A percentile compares a stretch with the other conserved stretches of the same genome.
phyloP scores from a whole-genome alignment of 768 basidiomycete species.

The Serendipita sp. region DNA sequence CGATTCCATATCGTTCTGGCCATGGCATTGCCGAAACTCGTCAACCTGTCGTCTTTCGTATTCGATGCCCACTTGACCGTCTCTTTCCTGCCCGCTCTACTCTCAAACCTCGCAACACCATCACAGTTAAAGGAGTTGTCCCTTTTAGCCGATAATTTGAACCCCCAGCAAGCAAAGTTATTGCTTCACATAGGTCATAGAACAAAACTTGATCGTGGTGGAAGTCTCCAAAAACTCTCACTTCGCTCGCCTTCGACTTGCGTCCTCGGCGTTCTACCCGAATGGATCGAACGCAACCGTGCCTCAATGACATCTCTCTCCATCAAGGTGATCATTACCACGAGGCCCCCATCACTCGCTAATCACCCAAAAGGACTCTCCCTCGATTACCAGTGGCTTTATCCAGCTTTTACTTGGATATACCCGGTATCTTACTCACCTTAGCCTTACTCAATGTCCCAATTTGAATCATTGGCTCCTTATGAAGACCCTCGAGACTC shows the following conservation, averaged over 20 bases:
- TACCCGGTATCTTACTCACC: neutral
- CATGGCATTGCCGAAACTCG: neutral
- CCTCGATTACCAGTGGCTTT: neutral
- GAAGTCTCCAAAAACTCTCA: too few relatives aligned
- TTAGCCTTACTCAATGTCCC: neutral
- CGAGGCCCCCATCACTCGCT: neutral
- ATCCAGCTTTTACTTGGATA: neutral
- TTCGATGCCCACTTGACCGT: neutral
- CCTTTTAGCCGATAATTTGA: neutral
- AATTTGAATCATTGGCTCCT: neutral
- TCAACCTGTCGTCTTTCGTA: neutral
- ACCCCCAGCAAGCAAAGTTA: neutral
- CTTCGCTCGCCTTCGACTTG: too few relatives aligned
- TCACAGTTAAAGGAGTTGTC: neutral
- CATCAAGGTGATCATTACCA: neutral
- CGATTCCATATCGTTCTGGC: neutral
- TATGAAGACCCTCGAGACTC: neutral
- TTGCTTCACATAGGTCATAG: neutral
- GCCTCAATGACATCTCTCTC: neutral
- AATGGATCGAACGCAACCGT: neutral
- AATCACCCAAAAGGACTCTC: neutral
- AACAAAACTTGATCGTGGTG: neutral
- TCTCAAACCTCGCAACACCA: neutral
- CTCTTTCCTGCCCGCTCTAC: neutral
- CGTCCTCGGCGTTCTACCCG: too few relatives aligned